Evolutionary conservation across 345 rosid species (phyloP), one percentile per base, ranked within the genome.

Genomic region (Barbarea vulgaris): DNA sequence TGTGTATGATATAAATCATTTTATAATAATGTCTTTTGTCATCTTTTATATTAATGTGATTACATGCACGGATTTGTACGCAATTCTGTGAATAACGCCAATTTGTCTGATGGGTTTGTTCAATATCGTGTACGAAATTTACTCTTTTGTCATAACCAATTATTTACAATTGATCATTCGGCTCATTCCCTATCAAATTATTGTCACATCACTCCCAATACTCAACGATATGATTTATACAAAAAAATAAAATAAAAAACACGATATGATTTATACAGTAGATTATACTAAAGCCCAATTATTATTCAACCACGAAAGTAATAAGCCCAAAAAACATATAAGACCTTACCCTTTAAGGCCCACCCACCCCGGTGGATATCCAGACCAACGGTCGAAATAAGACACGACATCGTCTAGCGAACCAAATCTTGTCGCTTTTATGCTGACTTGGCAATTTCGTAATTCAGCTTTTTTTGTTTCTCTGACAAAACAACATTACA

Each of bases 391-490:
- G 77, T 78, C 74, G 62, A 58, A 44, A 44, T 50, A 5, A 1
- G 30, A 72, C 37, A 67, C 74, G 59, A 66, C 59, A 67, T 67
- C 70, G 74, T 73, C 52, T 31, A 33, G 27, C 12, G 44, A 17
- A 27, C 46, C 62, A 10, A 53, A 3, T 64, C 14, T 62, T 77
- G 79, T 79, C 83, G 69, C 66, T 73, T 69, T 73, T 64, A 39
- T 27, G 81, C 67, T 72, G 63, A 57, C 76, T 63, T 63, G 77
- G 72, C 81, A 60, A 41, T 41, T 65, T 77, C 72, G 78, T 72
- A 64, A 54, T 37, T 37, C 60, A 69, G 75, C 46, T 81, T 73
- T 62, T 24, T 70, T 65, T n/a, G n/a, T 71, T 47, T 21, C 27
- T 52, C 81, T 77, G 77, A 71, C 73, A 71, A 65, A 65, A 66